Evolutionary conservation across 257 asterid species (phyloP).

Genomic region (Striga asiatica): DNA sequence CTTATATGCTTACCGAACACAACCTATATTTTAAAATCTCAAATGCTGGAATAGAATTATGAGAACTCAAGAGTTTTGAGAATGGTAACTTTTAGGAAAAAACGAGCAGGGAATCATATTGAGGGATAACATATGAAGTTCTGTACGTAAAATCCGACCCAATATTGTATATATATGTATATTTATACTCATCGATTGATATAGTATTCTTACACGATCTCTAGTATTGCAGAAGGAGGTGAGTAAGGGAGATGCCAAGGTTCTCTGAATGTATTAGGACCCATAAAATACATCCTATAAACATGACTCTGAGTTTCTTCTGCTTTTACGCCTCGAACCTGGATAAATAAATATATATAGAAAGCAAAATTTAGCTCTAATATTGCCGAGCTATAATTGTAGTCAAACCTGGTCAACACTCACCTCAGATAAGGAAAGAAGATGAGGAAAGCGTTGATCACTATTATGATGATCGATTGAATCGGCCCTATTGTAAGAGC

Average conservation of each 20-base stretch:
- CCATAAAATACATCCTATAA: slow-evolving; percentile 93
- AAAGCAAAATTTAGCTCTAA: slow-evolving; percentile 8
- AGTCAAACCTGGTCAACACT: slow-evolving; percentile 5
- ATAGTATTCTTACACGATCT: slow-evolving; percentile 81
- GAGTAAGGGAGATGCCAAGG: slow-evolving; percentile 98
- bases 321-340: slow-evolving; percentile 84
- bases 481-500: slow-evolving; percentile 40
- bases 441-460: slow-evolving; percentile 69
- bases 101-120: too few relatives aligned
- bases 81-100: neutral
- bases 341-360: slow-evolving; percentile 17
- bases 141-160: too few relatives aligned
- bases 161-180: too few relatives aligned
- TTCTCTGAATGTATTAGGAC: slow-evolving; percentile 91
- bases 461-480: slow-evolving; percentile 60
- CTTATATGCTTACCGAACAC: too few relatives aligned
- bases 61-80: neutral
- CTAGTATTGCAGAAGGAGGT: slow-evolving; percentile 75
- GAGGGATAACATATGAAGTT: too few relatives aligned
- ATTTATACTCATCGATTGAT: too few relatives aligned
- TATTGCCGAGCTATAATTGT: neutral
- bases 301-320: slow-evolving; percentile 89
- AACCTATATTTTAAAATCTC: slow-evolving; percentile 1
- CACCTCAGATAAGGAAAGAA: slow-evolving; percentile 95
- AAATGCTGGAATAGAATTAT: neutral